Percentiles rank a stretch among this genome's conserved stretches.
These are phyloP conservation scores for Talaromyces rugulosus DNA, from an alignment of 2,329 filamentous ascomycete species.

Conservation along the genomic window DNA sequence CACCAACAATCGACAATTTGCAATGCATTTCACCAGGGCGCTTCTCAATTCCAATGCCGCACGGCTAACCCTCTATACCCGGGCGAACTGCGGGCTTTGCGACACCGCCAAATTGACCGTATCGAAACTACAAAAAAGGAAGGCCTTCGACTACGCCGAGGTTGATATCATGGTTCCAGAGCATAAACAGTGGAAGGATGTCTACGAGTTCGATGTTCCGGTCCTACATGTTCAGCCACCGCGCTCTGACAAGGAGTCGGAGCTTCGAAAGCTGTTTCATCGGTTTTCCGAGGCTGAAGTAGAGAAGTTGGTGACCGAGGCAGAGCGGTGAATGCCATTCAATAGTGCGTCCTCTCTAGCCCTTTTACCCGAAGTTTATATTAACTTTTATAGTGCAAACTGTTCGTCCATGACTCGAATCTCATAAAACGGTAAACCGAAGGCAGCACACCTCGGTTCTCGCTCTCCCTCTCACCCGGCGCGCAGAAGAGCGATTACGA, in stretches of 20 bases:
- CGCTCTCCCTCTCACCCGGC: background rate
- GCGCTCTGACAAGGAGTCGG: slow-evolving; percentile 52
- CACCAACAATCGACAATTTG: background rate
- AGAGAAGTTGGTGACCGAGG: slow-evolving; percentile 50
- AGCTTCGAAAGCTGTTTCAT: slow-evolving; percentile 60
- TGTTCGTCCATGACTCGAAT: background rate
- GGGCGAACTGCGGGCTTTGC: slow-evolving; percentile 57
- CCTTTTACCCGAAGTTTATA: background rate
- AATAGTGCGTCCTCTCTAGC: background rate
- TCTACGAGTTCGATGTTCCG: slow-evolving; percentile 63
- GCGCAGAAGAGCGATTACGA: no score
- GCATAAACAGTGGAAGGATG: slow-evolving; percentile 54
- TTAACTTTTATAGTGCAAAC: background rate
- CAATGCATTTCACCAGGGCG: slow-evolving; percentile 27
- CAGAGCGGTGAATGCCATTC: slow-evolving; percentile 24
- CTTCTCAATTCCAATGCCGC: slow-evolving; percentile 26
- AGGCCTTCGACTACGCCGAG: slow-evolving; percentile 54
- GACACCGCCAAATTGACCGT: slow-evolving; percentile 57
- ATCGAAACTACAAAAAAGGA: slow-evolving; percentile 48
- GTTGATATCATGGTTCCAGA: slow-evolving; percentile 54
- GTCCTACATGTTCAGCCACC: slow-evolving; percentile 56
- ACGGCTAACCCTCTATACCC: slow-evolving; percentile 58
- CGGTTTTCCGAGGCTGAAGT: slow-evolving; percentile 57
- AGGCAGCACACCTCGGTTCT: background rate
- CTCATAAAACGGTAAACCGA: background rate